Base-by-base conservation (phyloP, 2,329 filamentous ascomycete species). In the Colletotrichum abscissum region DNA sequence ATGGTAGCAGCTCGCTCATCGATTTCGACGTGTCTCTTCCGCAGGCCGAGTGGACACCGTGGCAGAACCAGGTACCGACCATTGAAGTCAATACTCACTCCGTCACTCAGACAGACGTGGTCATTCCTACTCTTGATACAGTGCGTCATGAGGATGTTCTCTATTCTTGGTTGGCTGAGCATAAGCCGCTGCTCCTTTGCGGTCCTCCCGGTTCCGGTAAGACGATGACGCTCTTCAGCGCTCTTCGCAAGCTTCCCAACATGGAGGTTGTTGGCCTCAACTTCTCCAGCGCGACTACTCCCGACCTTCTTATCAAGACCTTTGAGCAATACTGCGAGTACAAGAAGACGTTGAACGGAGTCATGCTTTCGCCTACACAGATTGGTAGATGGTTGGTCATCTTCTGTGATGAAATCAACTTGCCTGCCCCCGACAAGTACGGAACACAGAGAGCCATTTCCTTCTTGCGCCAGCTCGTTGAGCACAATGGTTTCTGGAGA, bases 321-420 rank as follows among this genome's bases (percentile, higher is more conserved):
- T 98, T 99, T 77, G 97, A 99, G 85, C 97, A 99, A 82, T 98
- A 99, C 83, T 99, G 97, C 84, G 97, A 99, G 84, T 99, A 99
- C 86, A 97, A 96, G 87, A 99, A 99, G 89, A 98, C 97, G 0
- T 87, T 98, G 60, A 98, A 97, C 80, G 97, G 97, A 55, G 95
- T 98, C 24, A 93, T 98, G 79, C 93, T 99, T 76, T 97, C 96
- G 28, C 97, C 97, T 0, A 97, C 93, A 7, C 97, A 99, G 81
- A 97, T 99, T 78, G 97, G 97, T 26, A 93, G 96, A 77, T 99
- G 97, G 97, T 89, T 99, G 49, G 96, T 99, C 58, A 91, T 99
- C 75, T 99, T 99, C 88, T 99, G 97, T 79, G 97, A 99, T 81
- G 97, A 99, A 82, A 99, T 99, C 86, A 99, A 99, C 84, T 88